A percentile compares a stretch with the other conserved stretches of the same genome.
phyloP scores from a whole-genome alignment of 495 filamentous ascomycete species.

The Lasiosphaeria hispida region DNA sequence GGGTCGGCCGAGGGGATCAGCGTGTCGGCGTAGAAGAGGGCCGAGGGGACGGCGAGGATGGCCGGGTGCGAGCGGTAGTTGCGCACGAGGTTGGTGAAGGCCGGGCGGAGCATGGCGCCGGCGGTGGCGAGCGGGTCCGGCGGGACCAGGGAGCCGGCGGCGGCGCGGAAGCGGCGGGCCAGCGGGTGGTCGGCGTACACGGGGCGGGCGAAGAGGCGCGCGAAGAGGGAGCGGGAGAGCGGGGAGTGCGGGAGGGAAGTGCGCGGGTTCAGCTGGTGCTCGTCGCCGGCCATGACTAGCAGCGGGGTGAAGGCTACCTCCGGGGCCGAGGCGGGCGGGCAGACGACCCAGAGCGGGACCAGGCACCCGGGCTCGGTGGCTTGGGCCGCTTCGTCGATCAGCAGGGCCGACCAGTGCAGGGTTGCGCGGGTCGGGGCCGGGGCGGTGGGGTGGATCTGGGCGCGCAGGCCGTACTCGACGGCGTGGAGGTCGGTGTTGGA shows the following conservation, averaged over 20 bases:
- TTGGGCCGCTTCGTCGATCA: slow-evolving; percentile 59
- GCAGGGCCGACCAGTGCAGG: slow-evolving; percentile 53
- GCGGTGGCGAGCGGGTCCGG: slow-evolving; percentile 28
- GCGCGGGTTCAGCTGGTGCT: slow-evolving; percentile 53
- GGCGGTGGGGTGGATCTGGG: slow-evolving; percentile 19
- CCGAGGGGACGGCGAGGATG: slow-evolving; percentile 52
- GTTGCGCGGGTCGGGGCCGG: slow-evolving; percentile 2
- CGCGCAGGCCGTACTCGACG: slow-evolving; percentile 19
- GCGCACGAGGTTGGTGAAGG: slow-evolving; percentile 55
- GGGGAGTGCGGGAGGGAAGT: slow-evolving; percentile 39
- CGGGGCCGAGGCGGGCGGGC: slow-evolving; percentile 42
- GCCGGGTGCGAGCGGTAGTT: slow-evolving; percentile 60
- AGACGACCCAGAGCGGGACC: slow-evolving; percentile 49
- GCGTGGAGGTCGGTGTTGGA: slow-evolving; percentile 38
- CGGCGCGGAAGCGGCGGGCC: slow-evolving; percentile 29
- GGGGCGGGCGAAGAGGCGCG: slow-evolving; percentile 45
- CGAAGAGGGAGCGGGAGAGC: slow-evolving; percentile 50
- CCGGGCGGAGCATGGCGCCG: slow-evolving; percentile 36
- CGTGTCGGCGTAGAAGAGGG: slow-evolving; percentile 55
- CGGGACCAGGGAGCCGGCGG: slow-evolving; percentile 29
- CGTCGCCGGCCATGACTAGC: slow-evolving; percentile 57
- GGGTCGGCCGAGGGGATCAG: slow-evolving; percentile 44
- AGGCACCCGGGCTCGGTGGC: slow-evolving; percentile 53
- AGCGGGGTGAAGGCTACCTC: slow-evolving; percentile 34
- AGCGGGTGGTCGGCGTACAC: slow-evolving; percentile 52